Evolutionary conservation across 257 asterid genomes (phyloP).

Genomic region (Solanum ossicruentum): DNA sequence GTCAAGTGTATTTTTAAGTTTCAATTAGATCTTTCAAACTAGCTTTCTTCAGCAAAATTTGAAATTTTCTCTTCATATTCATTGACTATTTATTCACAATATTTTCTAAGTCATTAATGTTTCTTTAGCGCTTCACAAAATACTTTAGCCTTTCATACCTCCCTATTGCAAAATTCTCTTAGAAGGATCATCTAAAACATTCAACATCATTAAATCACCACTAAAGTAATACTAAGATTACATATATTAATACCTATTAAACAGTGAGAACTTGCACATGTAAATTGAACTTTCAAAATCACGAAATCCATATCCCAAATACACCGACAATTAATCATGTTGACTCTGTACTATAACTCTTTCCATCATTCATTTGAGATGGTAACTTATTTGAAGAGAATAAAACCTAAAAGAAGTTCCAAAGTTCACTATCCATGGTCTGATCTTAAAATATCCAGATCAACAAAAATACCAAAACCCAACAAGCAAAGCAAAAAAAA

Average conservation of each 20-base stretch:
- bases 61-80: not conserved
- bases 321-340: not conserved
- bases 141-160: too few species aligned
- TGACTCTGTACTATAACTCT: not conserved
- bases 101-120: not conserved
- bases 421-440: not conserved
- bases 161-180: too few species aligned
- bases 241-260: not conserved
- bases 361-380: not conserved
- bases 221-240: too few species aligned
- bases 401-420: not conserved
- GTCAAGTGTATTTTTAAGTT: not conserved
- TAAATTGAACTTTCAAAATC: not conserved
- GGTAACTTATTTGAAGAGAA: not conserved
- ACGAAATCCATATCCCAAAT: not conserved
- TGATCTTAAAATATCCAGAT: not conserved
- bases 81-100: not conserved
- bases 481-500: not conserved
- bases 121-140: too few species aligned
- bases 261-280: not conserved
- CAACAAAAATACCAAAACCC: not conserved
- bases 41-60: not conserved
- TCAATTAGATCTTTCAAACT: not conserved
- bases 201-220: too few species aligned
- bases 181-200: too few species aligned